A percentile compares a stretch with the other conserved stretches of the same genome.
Conservation (phyloP, 1,139 yeast genomes). For the Wickerhamomyces sp. region DNA sequence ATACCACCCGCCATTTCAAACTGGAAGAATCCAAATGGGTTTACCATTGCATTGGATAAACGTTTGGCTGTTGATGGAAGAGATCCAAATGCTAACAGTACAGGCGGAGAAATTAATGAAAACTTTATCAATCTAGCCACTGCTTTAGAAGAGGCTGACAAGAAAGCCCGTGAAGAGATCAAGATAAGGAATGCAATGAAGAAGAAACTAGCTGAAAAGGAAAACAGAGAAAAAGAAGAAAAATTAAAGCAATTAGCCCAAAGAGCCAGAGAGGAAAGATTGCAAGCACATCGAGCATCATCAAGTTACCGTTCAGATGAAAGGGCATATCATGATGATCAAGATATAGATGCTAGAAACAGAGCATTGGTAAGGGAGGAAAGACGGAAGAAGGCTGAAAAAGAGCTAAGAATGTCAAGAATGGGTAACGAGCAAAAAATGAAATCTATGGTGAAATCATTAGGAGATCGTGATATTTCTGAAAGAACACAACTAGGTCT, state of each 20-base stretch:
- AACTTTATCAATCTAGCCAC: conserved; percentile 61
- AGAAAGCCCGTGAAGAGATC: conserved; percentile 67
- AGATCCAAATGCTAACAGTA: conserved; percentile 21
- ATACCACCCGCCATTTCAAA: conserved; percentile 92
- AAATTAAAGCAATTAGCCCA: conserved; percentile 56
- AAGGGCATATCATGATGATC: conserved; percentile 6
- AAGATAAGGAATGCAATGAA: conserved; percentile 53
- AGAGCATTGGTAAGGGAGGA: conserved; percentile 40
- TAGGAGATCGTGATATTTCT: conserved; percentile 45
- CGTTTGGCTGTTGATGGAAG: conserved; percentile 61
- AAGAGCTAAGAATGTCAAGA: conserved; percentile 38
- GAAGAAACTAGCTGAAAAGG: conserved; percentile 49
- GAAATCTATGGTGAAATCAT: conserved; percentile 38
- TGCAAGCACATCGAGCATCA: conserved; percentile 2
- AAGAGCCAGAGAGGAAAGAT: conserved; percentile 40
- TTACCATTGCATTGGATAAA: conserved; percentile 76
- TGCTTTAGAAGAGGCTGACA: conserved; percentile 75
- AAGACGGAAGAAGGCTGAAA: conserved; percentile 42
- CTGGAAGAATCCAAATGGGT: conserved; percentile 95
- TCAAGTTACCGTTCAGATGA: conserved; percentile 8
- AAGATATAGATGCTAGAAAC: conserved; percentile 25
- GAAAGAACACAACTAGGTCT: conserved; percentile 51
- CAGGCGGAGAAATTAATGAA: conserved; percentile 43
- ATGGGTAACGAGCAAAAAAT: conserved; percentile 44
- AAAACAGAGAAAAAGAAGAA: conserved; percentile 56